phyloP scores from a whole-genome alignment of 805 yeast genomes.

The Soucietia sequanensis region DNA sequence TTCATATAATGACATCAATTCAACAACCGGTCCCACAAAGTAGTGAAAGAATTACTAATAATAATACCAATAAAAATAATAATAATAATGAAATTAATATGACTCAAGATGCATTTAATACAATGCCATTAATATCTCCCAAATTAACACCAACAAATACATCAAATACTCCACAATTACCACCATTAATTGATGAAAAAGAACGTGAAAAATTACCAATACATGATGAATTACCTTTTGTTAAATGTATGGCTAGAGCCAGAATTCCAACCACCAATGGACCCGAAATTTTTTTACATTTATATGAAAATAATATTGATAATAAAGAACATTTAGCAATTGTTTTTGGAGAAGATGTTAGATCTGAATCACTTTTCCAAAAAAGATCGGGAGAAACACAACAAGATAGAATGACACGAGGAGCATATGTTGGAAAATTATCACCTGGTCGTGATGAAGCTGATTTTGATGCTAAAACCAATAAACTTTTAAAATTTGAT shows the following conservation, averaged over 20 bases:
- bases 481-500: slow-evolving; percentile 30
- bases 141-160: slow-evolving; percentile 15
- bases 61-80: no score
- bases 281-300: slow-evolving; percentile 87
- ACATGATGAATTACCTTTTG: slow-evolving; percentile 65
- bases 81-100: not conserved
- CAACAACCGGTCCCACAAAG: no score
- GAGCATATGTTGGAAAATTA: slow-evolving; percentile 90
- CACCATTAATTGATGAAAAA: slow-evolving; percentile 18
- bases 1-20: not conserved
- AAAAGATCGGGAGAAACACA: slow-evolving; percentile 72
- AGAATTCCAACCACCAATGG: slow-evolving; percentile 96
- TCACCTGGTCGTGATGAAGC: slow-evolving; percentile 82
- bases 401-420: slow-evolving; percentile 95
- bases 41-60: no score
- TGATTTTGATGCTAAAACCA: slow-evolving; percentile 47
- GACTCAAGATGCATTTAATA: slow-evolving; percentile 8
- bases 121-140: slow-evolving; percentile 24
- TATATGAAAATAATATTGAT: slow-evolving; percentile 84
- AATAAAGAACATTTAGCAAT: slow-evolving; percentile 94
- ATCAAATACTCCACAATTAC: slow-evolving; percentile 9
- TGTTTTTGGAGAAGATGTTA: slow-evolving; percentile 89
- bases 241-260: slow-evolving; percentile 89
- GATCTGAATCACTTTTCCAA: slow-evolving; percentile 71
- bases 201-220: slow-evolving; percentile 35